phyloP scores from a whole-genome alignment of 495 filamentous ascomycete species.

The Podospora pseudopauciseta region DNA sequence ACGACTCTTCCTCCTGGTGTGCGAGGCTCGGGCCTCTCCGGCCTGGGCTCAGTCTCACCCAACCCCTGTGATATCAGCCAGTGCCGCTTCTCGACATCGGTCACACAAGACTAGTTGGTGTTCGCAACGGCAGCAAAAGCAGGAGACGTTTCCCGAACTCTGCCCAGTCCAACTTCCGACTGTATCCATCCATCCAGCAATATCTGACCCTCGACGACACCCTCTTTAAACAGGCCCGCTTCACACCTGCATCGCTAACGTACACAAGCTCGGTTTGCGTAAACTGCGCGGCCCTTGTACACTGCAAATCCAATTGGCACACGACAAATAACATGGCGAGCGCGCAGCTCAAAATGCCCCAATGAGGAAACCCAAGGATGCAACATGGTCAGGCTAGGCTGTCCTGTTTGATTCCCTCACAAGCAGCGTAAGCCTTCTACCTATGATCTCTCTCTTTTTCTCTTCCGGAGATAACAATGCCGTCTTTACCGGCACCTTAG shows the following conservation, averaged over 20 bases:
- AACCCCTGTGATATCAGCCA: neutral
- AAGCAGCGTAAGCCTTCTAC: neutral
- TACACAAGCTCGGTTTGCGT: slow-evolving; percentile 3
- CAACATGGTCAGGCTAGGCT: neutral
- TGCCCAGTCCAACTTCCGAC: neutral
- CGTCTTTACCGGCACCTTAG: neutral
- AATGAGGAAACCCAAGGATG: slow-evolving; percentile 24
- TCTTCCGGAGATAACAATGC: slow-evolving; percentile 2
- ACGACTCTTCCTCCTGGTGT: neutral
- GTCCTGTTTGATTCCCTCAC: neutral
- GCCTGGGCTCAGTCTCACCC: neutral
- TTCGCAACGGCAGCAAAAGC: neutral
- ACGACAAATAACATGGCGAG: slow-evolving; percentile 23
- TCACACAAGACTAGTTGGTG: neutral
- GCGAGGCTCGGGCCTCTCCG: neutral
- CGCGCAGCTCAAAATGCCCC: slow-evolving; percentile 16
- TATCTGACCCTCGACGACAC: neutral
- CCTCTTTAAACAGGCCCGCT: neutral
- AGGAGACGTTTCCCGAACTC: neutral
- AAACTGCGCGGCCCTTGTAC: slow-evolving; percentile 16
- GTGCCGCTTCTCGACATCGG: neutral
- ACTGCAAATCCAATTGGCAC: slow-evolving; percentile 26
- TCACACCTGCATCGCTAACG: slow-evolving; percentile 1
- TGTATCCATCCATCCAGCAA: neutral
- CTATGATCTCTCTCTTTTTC: neutral